Conservation (phyloP, 2,329 filamentous ascomycete species). For the Talaromyces albobiverticillius region DNA sequence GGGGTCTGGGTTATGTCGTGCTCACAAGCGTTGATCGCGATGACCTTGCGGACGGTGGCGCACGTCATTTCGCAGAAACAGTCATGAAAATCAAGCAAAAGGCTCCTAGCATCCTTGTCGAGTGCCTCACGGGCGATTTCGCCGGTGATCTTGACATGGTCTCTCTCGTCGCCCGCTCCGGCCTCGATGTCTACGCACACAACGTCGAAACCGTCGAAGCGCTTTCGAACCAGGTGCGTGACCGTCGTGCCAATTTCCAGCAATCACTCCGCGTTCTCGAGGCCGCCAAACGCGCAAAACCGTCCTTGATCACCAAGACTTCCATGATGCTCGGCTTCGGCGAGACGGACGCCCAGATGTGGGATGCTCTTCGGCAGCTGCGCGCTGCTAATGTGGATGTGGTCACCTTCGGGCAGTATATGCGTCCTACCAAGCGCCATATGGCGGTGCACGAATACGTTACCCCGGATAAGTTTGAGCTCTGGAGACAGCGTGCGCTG, state of each 20-base stretch:
- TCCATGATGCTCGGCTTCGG: slow-evolving; percentile 95
- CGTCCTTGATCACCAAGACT: slow-evolving; percentile 92
- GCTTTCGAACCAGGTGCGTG: slow-evolving; percentile 83
- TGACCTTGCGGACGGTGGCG: slow-evolving; percentile 84
- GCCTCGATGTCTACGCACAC: slow-evolving; percentile 93
- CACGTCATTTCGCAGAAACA: slow-evolving; percentile 86
- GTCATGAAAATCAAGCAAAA: slow-evolving; percentile 90
- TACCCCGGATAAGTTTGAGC: slow-evolving; percentile 84
- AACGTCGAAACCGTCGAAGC: slow-evolving; percentile 95
- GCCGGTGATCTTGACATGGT: slow-evolving; percentile 84
- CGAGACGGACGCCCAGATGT: slow-evolving; percentile 83
- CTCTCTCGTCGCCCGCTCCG: slow-evolving; percentile 75
- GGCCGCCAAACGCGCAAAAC: slow-evolving; percentile 73
- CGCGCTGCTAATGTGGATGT: slow-evolving; percentile 82
- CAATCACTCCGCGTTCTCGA: slow-evolving; percentile 78
- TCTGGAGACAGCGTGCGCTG: slow-evolving; percentile 84
- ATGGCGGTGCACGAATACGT: slow-evolving; percentile 97
- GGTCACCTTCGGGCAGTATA: slow-evolving; percentile 99
- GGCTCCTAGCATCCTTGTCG: slow-evolving; percentile 45
- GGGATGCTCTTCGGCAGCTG: slow-evolving; percentile 74
- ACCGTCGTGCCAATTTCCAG: slow-evolving; percentile 83
- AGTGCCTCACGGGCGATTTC: slow-evolving; percentile 71
- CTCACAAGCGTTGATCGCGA: slow-evolving; percentile 92
- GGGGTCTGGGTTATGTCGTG: slow-evolving; percentile 95
- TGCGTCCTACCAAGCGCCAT: slow-evolving; percentile 96